A percentile compares a stretch with the other conserved stretches of the same genome.
Conservation (phyloP, 371 early-diverging fungal species). For the Mucor plumbeus region DNA sequence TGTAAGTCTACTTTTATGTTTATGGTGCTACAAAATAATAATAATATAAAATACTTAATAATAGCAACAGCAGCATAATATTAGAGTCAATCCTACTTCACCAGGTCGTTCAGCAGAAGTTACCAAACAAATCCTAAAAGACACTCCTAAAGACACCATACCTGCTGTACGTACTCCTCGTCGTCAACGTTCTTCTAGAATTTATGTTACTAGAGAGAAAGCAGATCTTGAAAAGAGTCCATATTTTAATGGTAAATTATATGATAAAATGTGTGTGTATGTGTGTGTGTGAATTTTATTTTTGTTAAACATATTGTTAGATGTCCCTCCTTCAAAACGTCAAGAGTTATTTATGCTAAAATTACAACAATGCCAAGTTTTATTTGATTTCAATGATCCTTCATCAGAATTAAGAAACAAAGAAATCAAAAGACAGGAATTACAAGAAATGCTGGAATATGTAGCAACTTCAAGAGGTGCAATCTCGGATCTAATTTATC, state of each 20-base stretch:
- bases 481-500: conserved; percentile 85
- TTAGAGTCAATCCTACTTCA: conserved; percentile 7
- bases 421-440: conserved; percentile 90
- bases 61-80: not conserved
- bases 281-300: not conserved
- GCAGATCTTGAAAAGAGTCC: conserved; percentile 81
- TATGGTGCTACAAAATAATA: conserved; percentile 15
- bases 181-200: conserved; percentile 84
- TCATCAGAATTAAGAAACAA: conserved; percentile 87
- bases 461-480: conserved; percentile 84
- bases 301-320: conserved; percentile 40
- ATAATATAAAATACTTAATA: conserved; percentile 4
- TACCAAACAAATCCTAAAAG: conserved; percentile 32
- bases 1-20: conserved; percentile 16
- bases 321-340: conserved; percentile 75
- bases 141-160: conserved; percentile 81
- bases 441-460: conserved; percentile 92
- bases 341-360: conserved; percentile 87
- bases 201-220: conserved; percentile 72
- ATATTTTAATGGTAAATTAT: conserved; percentile 73
- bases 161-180: conserved; percentile 81
- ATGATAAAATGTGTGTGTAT: not conserved
- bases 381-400: conserved; percentile 94
- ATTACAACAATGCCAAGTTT: conserved; percentile 84
- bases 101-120: conserved; percentile 31